Percentiles rank a stretch among this genome's conserved stretches.
phyloP scores from a whole-genome alignment of 352 stramenopile genomes.

The Phytophthora pisi region DNA sequence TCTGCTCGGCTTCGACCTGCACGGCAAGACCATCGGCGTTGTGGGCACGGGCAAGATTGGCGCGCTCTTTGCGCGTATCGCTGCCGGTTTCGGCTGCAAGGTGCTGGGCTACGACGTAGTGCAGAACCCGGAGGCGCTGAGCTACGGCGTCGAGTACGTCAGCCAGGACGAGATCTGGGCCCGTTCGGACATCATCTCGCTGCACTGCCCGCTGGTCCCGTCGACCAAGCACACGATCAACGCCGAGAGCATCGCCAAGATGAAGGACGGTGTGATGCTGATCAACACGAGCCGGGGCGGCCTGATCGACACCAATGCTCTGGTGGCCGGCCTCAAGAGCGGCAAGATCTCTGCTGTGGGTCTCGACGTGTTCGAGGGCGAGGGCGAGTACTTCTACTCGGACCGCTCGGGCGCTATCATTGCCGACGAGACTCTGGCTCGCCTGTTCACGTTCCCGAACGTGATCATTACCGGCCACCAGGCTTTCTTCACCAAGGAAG shows the following conservation, averaged over 20 bases:
- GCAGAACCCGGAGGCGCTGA: constrained; percentile 52
- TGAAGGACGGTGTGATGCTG: constrained; percentile 89
- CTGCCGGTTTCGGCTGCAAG: constrained; percentile 44
- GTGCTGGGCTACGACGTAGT: constrained; percentile 74
- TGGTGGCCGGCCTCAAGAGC: constrained; percentile 81
- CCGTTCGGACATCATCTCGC: constrained; percentile 87
- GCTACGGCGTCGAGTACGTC: constrained; percentile 43
- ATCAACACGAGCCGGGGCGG: constrained; percentile 92
- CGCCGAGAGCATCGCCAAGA: constrained; percentile 75
- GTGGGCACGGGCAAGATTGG: constrained; percentile 64
- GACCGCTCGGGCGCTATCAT: constrained; percentile 74
- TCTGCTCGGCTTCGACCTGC: constrained; percentile 63
- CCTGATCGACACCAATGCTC: constrained; percentile 82
- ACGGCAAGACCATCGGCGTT: constrained; percentile 78
- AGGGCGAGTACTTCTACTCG: constrained; percentile 81
- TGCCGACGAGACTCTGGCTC: constrained; percentile 68
- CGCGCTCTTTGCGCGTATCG: constrained; percentile 58
- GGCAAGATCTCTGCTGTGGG: constrained; percentile 80
- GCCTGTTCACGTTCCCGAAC: constrained; percentile 85
- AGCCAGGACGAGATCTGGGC: constrained; percentile 66
- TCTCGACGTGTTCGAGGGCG: constrained; percentile 90
- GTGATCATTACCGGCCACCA: constrained; percentile 84
- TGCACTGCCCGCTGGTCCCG: constrained; percentile 86
- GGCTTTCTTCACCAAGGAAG: constrained; percentile 83
- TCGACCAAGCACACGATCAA: constrained; percentile 89